A percentile compares a stretch with the other conserved stretches of the same genome.
These are phyloP conservation scores for Musa balbisiana DNA, from an alignment of 202 grass and related monocot species.

Conservation along the genomic window DNA sequence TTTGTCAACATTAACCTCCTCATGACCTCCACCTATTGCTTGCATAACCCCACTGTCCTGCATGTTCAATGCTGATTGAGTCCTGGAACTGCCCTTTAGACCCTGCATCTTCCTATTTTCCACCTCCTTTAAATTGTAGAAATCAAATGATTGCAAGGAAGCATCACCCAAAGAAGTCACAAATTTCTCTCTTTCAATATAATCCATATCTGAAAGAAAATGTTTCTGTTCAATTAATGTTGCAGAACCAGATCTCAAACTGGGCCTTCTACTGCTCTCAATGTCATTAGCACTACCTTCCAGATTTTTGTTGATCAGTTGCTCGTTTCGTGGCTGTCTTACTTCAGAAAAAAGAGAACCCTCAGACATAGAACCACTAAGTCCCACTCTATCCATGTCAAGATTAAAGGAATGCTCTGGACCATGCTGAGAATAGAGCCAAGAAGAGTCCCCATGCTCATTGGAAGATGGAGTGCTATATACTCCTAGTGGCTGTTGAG, in stretches of 20 bases:
- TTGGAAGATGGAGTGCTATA: conserved; percentile 44
- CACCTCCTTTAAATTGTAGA: not conserved
- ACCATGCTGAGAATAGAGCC: conserved; percentile 39
- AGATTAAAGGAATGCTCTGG: conserved; percentile 37
- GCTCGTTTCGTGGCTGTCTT: conserved; percentile 30
- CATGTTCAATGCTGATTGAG: not conserved
- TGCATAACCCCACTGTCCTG: not conserved
- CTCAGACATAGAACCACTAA: conserved; percentile 43
- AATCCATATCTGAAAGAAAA: conserved; percentile 35
- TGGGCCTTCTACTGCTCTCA: conserved; percentile 40
- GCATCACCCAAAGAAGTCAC: conserved; percentile 36
- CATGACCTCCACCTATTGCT: not conserved
- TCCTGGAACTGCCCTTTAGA: conserved; percentile 6
- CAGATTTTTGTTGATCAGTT: conserved; percentile 17
- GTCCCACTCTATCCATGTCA: conserved; percentile 31
- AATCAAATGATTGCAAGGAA: not conserved
- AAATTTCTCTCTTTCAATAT: conserved; percentile 52
- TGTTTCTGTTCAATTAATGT: conserved; percentile 54
- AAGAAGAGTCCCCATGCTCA: conserved; percentile 53
- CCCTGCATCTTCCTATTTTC: not conserved
- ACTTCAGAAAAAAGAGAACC: conserved; percentile 38
- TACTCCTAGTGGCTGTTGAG: conserved; percentile 15
- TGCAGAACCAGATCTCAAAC: conserved; percentile 43
- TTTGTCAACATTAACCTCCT: not conserved
- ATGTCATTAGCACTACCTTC: conserved; percentile 32